Evolutionary conservation across 495 filamentous ascomycete genomes (phyloP).

Genomic region (Aspergillus nanangensis): DNA sequence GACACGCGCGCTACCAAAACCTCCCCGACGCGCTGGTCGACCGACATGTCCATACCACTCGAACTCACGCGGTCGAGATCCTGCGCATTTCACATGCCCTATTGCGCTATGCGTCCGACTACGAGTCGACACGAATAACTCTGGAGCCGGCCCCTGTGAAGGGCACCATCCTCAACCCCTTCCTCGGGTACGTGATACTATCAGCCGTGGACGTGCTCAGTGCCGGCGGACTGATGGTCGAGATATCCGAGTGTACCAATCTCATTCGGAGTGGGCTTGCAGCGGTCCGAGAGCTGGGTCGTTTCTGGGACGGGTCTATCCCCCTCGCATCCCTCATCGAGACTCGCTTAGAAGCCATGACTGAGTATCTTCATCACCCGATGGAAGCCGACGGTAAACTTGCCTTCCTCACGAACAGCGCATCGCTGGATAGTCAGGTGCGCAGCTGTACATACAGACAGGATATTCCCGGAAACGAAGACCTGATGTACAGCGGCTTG

Average conservation of each 20-base stretch:
- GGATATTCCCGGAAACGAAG: constrained; percentile 19
- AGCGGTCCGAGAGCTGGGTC: constrained; percentile 24
- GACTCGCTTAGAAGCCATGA: constrained; percentile 25
- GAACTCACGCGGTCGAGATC: constrained; percentile 40
- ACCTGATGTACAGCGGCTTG: constrained; percentile 32
- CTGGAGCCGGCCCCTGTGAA: constrained; percentile 12
- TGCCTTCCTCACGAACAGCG: constrained; percentile 28
- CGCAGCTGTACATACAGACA: constrained; percentile 19
- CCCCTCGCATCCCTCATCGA: constrained; percentile 25
- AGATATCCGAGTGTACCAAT: constrained; percentile 39
- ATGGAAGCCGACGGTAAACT: constrained; percentile 20
- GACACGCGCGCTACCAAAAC: constrained; percentile 45
- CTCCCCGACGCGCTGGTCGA: constrained; percentile 24
- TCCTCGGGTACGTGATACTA: constrained; percentile 39
- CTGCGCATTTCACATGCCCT: constrained; percentile 28
- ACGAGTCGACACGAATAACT: constrained; percentile 15
- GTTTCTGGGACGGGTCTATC: constrained; percentile 30
- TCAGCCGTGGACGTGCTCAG: constrained; percentile 46
- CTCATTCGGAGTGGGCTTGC: constrained; percentile 43
- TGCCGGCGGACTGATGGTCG: constrained; percentile 26
- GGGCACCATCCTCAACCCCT: constrained; percentile 32
- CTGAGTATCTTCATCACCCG: constrained; percentile 22
- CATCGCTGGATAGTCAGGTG: constrained; percentile 28
- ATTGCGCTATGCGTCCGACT: constrained; percentile 20
- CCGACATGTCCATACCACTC: constrained; percentile 34